These are phyloP conservation scores for Epipyxis sp. DNA, from an alignment of 108 stramenopile genomes.

Conservation along the genomic window DNA sequence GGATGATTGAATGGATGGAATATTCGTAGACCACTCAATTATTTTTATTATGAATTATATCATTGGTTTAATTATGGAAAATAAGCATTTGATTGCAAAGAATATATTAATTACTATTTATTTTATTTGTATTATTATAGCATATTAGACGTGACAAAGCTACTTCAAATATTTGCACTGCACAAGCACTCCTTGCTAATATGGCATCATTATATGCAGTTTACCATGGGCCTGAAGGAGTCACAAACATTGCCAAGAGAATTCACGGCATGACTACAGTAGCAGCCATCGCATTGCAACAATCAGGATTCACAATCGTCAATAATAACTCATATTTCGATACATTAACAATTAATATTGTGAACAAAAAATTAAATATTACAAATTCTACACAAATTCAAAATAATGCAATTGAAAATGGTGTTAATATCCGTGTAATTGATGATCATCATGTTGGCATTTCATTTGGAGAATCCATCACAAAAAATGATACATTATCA, in stretches of 20 bases:
- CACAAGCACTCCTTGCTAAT: conserved; percentile 97
- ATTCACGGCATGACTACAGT: conserved; percentile 54
- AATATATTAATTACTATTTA: too few relatives aligned
- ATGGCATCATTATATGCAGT: conserved; percentile 98
- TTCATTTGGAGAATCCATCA: conserved; percentile 89
- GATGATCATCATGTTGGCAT: conserved; percentile 78
- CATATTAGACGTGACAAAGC: conserved; percentile 99
- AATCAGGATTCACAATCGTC: conserved; percentile 34
- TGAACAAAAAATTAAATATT: conserved; percentile 37
- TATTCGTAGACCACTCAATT: too few relatives aligned
- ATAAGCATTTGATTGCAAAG: too few relatives aligned
- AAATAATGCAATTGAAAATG: conserved; percentile 67
- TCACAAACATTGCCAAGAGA: conserved; percentile 73
- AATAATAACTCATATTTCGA: conserved; percentile 72
- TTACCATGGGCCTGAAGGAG: conserved; percentile 96
- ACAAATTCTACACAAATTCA: conserved; percentile 69
- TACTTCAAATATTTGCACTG: conserved; percentile 98
- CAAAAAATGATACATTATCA: conserved; percentile 65
- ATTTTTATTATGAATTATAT: too few relatives aligned
- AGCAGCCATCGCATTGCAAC: conserved; percentile 40
- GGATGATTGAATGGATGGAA: too few relatives aligned
- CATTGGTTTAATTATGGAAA: too few relatives aligned
- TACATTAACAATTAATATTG: conserved; percentile 77
- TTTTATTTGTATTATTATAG: too few relatives aligned
- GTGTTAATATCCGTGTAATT: conserved; percentile 85